Conservation (phyloP, 306 rosid genomes). For the Spatholobus suberectus region DNA sequence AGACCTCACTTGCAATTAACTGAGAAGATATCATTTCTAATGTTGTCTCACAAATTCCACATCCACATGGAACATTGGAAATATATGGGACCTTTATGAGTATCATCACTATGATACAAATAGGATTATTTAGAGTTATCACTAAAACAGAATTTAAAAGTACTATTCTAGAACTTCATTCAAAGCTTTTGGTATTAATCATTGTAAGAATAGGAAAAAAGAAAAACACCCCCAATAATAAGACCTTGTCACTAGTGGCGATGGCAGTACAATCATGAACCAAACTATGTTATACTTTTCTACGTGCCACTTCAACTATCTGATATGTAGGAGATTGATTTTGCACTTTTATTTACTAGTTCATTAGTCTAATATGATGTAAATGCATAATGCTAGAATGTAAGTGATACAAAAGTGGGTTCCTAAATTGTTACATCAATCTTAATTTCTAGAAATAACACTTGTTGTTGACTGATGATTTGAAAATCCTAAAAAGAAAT, state of each 20-base stretch:
- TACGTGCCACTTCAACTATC: neutral
- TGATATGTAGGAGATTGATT: neutral
- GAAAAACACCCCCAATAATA: neutral
- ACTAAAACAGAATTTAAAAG: neutral
- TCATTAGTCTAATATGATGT: neutral
- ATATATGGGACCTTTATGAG: neutral
- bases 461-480: neutral
- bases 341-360: neutral
- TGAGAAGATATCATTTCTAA: conserved; percentile 78
- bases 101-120: neutral
- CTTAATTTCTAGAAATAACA: conserved; percentile 11
- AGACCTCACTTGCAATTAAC: conserved; percentile 58
- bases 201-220: neutral
- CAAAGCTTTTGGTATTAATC: neutral
- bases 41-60: conserved; percentile 69
- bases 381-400: too few relatives aligned
- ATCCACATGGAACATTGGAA: conserved; percentile 71
- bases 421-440: conserved; percentile 23
- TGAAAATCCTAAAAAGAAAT: conserved; percentile 5
- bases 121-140: conserved; percentile 10
- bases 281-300: neutral
- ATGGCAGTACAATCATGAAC: conserved; percentile 11
- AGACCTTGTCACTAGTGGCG: neutral
- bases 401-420: neutral
- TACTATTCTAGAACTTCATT: conserved; percentile 7